Evolutionary conservation across 1,284 basidiomycete species (phyloP).

Genomic region (Heterobasidion irregulare): DNA sequence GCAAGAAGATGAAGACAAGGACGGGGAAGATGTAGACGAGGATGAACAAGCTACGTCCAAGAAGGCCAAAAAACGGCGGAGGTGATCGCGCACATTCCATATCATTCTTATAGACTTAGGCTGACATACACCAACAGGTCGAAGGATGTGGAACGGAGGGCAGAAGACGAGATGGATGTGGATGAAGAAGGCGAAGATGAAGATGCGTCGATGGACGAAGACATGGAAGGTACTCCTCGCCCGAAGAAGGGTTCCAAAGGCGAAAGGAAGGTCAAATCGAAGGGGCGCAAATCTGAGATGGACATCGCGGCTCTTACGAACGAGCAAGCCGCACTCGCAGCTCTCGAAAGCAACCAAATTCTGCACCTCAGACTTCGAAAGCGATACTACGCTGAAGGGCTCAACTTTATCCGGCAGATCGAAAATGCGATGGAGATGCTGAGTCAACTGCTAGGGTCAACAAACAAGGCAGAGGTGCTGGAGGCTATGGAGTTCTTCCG

Average conservation of each 20-base stretch:
- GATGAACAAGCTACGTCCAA: neutral
- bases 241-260: slow-evolving; percentile 19
- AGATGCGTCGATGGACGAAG: slow-evolving; percentile 26
- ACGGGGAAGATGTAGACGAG: slow-evolving; percentile 19
- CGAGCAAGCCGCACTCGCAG: slow-evolving; percentile 61
- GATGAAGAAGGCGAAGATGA: slow-evolving; percentile 29
- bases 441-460: slow-evolving; percentile 79
- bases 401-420: slow-evolving; percentile 80
- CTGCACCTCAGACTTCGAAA: slow-evolving; percentile 74
- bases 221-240: slow-evolving; percentile 23
- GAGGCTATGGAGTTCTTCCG: slow-evolving; percentile 96
- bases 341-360: slow-evolving; percentile 57
- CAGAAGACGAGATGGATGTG: slow-evolving; percentile 47
- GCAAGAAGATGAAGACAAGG: slow-evolving; percentile 20
- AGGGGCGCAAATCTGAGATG: slow-evolving; percentile 61
- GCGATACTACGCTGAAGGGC: slow-evolving; percentile 83
- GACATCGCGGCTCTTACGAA: slow-evolving; percentile 55
- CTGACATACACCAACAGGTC: neutral
- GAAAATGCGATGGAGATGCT: slow-evolving; percentile 75
- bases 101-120: neutral
- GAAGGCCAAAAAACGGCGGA: slow-evolving; percentile 14
- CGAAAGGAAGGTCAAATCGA: slow-evolving; percentile 39
- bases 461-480: slow-evolving; percentile 88
- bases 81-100: neutral
- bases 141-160: slow-evolving; percentile 5